Evolutionary conservation across 1,284 basidiomycete species (phyloP), one percentile per base, ranked within the genome.

Genomic region (Fomitopsis palustris): DNA sequence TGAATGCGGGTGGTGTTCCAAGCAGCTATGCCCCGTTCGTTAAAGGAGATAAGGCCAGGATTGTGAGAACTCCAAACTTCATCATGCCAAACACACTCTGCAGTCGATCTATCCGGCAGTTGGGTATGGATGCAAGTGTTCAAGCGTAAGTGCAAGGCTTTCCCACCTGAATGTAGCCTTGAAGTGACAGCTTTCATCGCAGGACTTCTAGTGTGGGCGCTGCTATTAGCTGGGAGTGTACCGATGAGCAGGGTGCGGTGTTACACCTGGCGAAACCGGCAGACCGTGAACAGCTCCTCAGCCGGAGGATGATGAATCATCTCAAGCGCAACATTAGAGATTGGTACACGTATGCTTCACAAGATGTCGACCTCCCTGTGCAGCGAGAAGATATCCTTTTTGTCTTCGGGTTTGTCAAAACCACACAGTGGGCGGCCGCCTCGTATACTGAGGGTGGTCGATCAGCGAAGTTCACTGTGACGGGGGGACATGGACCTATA

Each of bases 371-470:
- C 27, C 33, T 67, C 2, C 58, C 58, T 10, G 42, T 64, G 49
- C 9, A 45, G 12, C 61, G 45, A 8, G 60, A 68, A 21, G 62
- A 64, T 12, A 59, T 71, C 57, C 47, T 66, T n/a, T 64, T 70
- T 54, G 52, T 69, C 23, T 56, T 58, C 1, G 69, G 67, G 14
- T 52, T 45, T 10, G 61, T 66, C 29, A 69, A 69, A 58, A 69
- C 68, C 12, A 57, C 58, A 16, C 63, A 67, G 47, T 70, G 68
- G 68, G 63, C 64, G 3, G 58, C 68, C 4, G 68, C 66, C 7
- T 66, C 67, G 12, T 68, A 65, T 55, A 17, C 58, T 3, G 51
- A 56, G 33, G 54, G 58, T 1, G 62, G 56, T 1, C 60, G 55
- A 16, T 54, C 51, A 2, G 59, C 58, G 21, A 59, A 59, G 17